phyloP scores from a whole-genome alignment of 2,329 filamentous ascomycete genomes.

The Aureobasidium subglaciale region DNA sequence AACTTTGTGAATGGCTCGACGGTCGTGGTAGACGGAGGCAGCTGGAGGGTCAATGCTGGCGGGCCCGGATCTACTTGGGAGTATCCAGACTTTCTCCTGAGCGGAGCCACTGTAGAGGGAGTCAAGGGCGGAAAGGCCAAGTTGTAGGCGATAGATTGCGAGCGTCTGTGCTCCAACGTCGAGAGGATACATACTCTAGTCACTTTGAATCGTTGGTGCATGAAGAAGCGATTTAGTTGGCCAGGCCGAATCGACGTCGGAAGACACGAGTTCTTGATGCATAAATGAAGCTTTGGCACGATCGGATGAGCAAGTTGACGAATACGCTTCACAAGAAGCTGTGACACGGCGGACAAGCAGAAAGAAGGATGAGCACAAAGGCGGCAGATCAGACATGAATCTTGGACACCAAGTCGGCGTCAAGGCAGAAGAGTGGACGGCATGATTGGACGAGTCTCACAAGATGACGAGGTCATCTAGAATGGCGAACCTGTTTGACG shows the following conservation, averaged over 20 bases:
- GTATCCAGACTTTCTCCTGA: constrained; percentile 55
- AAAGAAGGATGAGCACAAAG: not conserved
- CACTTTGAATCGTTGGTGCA: not conserved
- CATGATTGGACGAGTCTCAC: constrained; percentile 2
- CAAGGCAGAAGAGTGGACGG: not conserved
- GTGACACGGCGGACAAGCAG: not conserved
- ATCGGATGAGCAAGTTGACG: not conserved
- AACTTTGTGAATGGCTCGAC: constrained; percentile 80
- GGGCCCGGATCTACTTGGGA: constrained; percentile 34
- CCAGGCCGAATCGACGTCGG: not conserved
- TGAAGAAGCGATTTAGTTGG: not conserved
- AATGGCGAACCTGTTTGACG: constrained; percentile 1
- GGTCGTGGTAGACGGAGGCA: constrained; percentile 58
- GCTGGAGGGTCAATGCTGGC: constrained; percentile 39
- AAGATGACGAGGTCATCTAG: constrained; percentile 1
- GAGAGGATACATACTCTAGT: not conserved
- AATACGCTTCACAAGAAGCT: not conserved
- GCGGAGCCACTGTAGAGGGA: constrained; percentile 46
- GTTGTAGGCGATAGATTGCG: constrained; percentile 29
- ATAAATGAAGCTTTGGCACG: not conserved
- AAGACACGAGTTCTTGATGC: not conserved
- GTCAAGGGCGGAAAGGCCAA: constrained; percentile 55
- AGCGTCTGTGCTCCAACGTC: constrained; percentile 4
- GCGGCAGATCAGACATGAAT: constrained; percentile 2
- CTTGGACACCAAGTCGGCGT: not conserved